Evolutionary conservation across 208 protist genomes (phyloP), one percentile per base, ranked within the genome.

Genomic region (Wallacemonas sp.): DNA sequence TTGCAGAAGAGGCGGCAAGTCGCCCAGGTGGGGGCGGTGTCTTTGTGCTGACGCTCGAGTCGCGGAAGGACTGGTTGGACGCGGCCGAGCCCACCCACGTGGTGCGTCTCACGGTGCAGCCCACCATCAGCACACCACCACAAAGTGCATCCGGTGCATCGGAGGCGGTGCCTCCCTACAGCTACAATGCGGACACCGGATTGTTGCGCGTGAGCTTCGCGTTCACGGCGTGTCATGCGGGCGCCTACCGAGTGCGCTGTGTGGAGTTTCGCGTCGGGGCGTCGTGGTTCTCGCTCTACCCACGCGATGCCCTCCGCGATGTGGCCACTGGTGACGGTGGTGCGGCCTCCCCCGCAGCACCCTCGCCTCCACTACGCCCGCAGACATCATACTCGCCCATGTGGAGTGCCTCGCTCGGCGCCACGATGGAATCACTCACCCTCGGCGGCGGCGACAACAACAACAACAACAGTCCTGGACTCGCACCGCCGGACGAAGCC

Each of bases 21-120:
- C 31, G 57, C 2, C n/a, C n/a, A n/a, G 41, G 33, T 20, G 49
- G 38, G 1, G 52, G 11, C 22, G 66, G 62, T 26, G 20, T 65
- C 26, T 57, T 84, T 3, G 66, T 72, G 22, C 77, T 79, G 18
- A 79, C 76, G 32, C 76, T 93, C 10, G 82, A 81, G 55, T 93
- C 87, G n/a, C 83, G 79, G 25, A 90, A 87, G 29, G 77, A 91
- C 45, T 93, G 87, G 87, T 11, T 11, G 3, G 76, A 88, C 45
- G 26, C 59, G 7, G 54, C 66, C n/a, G 87, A 93, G 73, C 22
- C 69, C 0, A 84, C 72, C n/a, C 87, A 93, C 63, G 72, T 91
- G 23, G 73, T 93, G 45, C 50, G 72, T 7, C 67, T 87, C 10
- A 16, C 36, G 36, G 7, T 41, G 7, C 10, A 41, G 36, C 36